Evolutionary conservation across 345 rosid species (phyloP).

Genomic region (Durio zibethinus): DNA sequence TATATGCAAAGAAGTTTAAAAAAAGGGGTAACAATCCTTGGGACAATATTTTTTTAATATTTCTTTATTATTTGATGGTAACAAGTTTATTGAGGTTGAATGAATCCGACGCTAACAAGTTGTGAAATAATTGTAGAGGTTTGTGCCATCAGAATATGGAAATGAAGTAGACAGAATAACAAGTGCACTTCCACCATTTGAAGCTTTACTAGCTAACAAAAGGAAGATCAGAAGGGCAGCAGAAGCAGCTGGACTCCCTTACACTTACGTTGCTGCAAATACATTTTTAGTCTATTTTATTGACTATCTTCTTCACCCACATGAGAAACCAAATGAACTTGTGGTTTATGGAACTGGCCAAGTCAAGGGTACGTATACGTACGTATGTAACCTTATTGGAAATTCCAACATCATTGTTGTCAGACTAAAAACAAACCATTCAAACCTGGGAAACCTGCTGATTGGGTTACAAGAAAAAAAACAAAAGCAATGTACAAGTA

Average conservation of each 20-base stretch:
- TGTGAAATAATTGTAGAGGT: constrained; percentile 25
- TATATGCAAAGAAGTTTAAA: too few species aligned
- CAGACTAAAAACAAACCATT: too few species aligned
- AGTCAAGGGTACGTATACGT: constrained; percentile 30
- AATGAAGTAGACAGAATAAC: constrained; percentile 30
- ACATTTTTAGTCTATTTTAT: constrained; percentile 30
- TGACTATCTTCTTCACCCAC: not conserved
- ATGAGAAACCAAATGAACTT: constrained; percentile 7
- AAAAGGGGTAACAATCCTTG: too few species aligned
- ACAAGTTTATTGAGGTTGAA: not conserved
- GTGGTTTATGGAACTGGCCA: constrained; percentile 33
- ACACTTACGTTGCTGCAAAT: constrained; percentile 33
- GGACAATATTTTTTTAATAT: too few species aligned
- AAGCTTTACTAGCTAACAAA: constrained; percentile 28
- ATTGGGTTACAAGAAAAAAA: too few species aligned
- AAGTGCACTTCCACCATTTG: constrained; percentile 32
- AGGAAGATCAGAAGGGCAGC: constrained; percentile 35
- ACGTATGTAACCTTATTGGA: too few species aligned
- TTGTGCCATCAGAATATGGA: constrained; percentile 43
- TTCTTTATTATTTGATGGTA: not conserved
- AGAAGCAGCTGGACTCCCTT: constrained; percentile 39
- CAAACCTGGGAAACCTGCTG: too few species aligned
- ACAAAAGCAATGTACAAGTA: too few species aligned
- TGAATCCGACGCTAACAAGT: not conserved
- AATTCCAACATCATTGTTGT: too few species aligned